These are phyloP conservation scores for Huntiella decipiens DNA, from an alignment of 2,329 filamentous ascomycete genomes.

Conservation along the genomic window DNA sequence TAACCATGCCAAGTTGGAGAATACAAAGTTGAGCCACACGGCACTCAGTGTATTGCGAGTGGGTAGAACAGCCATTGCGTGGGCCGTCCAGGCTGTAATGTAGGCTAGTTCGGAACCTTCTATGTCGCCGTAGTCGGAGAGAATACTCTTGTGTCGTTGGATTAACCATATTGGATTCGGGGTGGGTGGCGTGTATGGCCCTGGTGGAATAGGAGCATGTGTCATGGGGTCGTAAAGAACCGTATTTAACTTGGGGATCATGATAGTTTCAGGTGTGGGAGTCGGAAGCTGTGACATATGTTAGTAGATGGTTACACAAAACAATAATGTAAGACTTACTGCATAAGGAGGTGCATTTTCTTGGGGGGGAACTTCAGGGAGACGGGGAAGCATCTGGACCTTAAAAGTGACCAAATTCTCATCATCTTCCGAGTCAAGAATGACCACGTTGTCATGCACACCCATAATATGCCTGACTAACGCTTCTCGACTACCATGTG, in stretches of 20 bases:
- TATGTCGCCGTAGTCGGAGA: constrained; percentile 38
- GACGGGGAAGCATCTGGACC: not conserved
- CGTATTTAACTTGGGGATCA: constrained; percentile 15
- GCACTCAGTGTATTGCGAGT: constrained; percentile 32
- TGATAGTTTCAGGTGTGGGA: not conserved
- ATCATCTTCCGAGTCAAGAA: not conserved
- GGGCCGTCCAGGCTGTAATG: constrained; percentile 38
- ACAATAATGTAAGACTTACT: not conserved
- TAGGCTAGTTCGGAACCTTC: constrained; percentile 36
- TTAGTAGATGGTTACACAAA: not conserved
- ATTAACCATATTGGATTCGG: constrained; percentile 34
- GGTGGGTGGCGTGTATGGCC: constrained; percentile 25
- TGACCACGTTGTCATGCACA: no score
- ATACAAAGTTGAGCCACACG: constrained; percentile 32
- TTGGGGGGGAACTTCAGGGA: not conserved
- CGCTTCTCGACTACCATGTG: no score
- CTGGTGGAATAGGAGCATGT: constrained; percentile 31
- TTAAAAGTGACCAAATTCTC: not conserved
- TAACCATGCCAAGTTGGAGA: constrained; percentile 33
- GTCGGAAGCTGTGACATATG: not conserved
- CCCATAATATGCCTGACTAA: no score
- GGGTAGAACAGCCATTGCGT: constrained; percentile 30
- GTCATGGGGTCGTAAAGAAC: constrained; percentile 37
- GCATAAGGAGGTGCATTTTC: not conserved
- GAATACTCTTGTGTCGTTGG: constrained; percentile 38